Percentiles rank a stretch among this genome's conserved stretches.
These are phyloP conservation scores for Volvox carteri DNA, from an alignment of 163 green algal species.

Conservation along the genomic window DNA sequence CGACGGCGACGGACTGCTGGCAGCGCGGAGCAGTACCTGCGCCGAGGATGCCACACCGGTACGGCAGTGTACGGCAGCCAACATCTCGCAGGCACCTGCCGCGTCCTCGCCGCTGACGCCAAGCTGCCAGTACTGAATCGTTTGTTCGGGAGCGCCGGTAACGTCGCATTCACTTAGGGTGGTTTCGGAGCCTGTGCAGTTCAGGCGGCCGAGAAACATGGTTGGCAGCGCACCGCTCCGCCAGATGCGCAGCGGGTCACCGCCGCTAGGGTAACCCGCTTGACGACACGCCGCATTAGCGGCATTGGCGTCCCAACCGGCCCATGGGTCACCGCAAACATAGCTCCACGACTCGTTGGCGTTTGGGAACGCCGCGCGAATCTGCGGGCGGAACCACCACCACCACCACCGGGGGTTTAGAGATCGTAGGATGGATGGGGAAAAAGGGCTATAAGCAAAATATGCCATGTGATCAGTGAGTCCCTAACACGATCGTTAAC, in stretches of 20 bases:
- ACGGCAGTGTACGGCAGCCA: slow-evolving; percentile 26
- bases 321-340: slow-evolving; percentile 38
- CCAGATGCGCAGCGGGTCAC: slow-evolving; percentile 20
- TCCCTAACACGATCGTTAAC: no score
- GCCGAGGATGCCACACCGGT: not conserved
- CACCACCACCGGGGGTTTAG: no score
- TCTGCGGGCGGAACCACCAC: no score
- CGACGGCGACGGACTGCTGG: not conserved
- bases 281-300: slow-evolving; percentile 20
- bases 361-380: not conserved
- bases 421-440: no score
- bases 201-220: slow-evolving; percentile 21
- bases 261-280: slow-evolving; percentile 23
- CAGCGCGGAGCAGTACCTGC: not conserved
- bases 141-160: not conserved
- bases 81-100: slow-evolving; percentile 21
- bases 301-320: slow-evolving; percentile 26
- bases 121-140: slow-evolving; percentile 4
- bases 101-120: not conserved
- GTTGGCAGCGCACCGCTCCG: not conserved
- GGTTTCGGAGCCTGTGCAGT: not conserved
- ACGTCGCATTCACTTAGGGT: not conserved
- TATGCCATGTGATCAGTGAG: no score
- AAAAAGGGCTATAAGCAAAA: no score
- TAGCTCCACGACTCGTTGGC: slow-evolving; percentile 26